Conservation (phyloP, 2,329 filamentous ascomycete species). For the Beauveria australis region DNA sequence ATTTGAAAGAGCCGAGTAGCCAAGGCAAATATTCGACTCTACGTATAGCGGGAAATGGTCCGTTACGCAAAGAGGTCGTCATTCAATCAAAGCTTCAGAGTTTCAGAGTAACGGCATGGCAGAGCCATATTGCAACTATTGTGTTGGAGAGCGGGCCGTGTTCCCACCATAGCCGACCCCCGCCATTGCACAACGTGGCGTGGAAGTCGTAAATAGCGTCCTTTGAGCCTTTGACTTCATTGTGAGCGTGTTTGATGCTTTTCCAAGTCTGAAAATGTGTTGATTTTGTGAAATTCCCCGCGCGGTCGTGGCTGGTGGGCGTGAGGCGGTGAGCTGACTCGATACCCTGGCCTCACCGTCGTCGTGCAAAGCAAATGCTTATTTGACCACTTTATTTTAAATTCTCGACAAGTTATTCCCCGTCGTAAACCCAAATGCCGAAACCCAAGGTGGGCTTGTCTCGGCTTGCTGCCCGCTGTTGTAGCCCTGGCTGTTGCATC, state of each 20-base stretch:
- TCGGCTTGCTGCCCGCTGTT: neutral
- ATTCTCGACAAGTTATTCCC: too few relatives aligned
- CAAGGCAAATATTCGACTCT: neutral
- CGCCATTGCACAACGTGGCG: constrained; percentile 1
- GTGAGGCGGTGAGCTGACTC: neutral
- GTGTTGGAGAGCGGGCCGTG: neutral
- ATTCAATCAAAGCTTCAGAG: neutral
- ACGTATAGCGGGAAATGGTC: neutral
- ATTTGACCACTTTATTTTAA: neutral
- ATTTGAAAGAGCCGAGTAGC: neutral
- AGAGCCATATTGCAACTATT: neutral
- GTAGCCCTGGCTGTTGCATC: neutral
- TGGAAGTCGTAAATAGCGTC: neutral
- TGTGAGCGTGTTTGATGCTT: neutral
- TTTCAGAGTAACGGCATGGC: neutral
- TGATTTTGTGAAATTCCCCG: too few relatives aligned
- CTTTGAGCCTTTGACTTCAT: neutral
- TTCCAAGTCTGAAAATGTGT: neutral
- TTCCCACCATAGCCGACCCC: neutral
- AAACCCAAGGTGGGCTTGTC: neutral
- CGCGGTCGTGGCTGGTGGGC: neutral
- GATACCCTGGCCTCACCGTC: neutral
- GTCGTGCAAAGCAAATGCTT: neutral
- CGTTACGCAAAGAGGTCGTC: too few relatives aligned
- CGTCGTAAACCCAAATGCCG: neutral